Conservation (phyloP, 2,329 filamentous ascomycete species). For the Colletotrichum cordylinicola region DNA sequence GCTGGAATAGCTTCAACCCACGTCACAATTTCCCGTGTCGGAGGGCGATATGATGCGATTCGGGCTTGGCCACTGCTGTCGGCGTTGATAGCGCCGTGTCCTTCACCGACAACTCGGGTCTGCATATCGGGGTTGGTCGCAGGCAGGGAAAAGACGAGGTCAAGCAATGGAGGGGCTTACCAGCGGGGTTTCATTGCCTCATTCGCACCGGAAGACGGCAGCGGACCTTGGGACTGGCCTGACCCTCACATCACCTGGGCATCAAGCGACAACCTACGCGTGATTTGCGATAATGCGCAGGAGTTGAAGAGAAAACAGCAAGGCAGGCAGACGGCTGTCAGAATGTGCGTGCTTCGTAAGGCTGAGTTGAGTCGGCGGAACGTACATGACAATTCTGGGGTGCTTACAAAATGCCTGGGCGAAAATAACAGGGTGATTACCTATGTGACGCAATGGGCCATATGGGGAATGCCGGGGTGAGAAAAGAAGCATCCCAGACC, state of each 20-base stretch:
- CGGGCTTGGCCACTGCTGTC: background rate
- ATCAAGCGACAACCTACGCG: background rate
- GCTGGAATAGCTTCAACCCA: conserved; percentile 14
- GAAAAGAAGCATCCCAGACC: background rate
- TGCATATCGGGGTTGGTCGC: background rate
- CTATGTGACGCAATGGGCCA: conserved; percentile 10
- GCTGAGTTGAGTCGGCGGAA: conserved; percentile 5
- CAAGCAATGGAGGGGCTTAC: background rate
- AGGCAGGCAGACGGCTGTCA: background rate
- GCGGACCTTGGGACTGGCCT: background rate
- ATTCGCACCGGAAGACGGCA: background rate
- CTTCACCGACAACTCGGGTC: background rate
- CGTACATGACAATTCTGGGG: background rate
- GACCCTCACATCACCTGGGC: background rate
- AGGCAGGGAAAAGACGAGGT: background rate
- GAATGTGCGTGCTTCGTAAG: conserved; percentile 1
- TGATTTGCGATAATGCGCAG: background rate
- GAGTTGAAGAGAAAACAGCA: background rate
- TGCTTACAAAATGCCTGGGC: conserved; percentile 11
- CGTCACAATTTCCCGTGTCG: conserved; percentile 3
- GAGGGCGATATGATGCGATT: background rate
- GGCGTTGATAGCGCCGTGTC: background rate
- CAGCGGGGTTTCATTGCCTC: background rate
- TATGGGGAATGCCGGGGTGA: background rate
- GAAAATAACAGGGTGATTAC: background rate